A percentile compares a stretch with the other conserved stretches of the same genome.
Conservation (phyloP, 2,329 filamentous ascomycete species). For the Exophiala phaeomuriformis region DNA sequence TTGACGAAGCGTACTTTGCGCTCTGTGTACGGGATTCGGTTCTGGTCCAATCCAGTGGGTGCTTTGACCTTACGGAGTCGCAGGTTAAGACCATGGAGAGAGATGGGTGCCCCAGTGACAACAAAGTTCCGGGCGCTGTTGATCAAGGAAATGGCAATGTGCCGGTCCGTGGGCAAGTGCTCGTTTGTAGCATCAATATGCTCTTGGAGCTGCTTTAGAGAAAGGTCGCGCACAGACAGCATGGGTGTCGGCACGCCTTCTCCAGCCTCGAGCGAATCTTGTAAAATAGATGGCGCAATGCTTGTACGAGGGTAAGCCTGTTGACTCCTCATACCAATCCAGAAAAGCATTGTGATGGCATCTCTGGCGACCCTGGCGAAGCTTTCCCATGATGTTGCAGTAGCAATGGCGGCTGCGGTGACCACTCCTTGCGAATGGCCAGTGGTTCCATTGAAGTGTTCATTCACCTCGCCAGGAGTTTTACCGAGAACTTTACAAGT, state of each 20-base stretch:
- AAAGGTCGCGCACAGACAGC: slow-evolving; percentile 92
- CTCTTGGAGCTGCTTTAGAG: slow-evolving; percentile 80
- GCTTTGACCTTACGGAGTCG: slow-evolving; percentile 96
- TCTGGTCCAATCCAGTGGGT: slow-evolving; percentile 93
- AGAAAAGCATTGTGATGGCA: slow-evolving; percentile 89
- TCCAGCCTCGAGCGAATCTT: slow-evolving; percentile 87
- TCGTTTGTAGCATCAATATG: slow-evolving; percentile 96
- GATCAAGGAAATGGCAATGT: slow-evolving; percentile 89
- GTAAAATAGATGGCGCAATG: slow-evolving; percentile 78
- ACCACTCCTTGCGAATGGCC: slow-evolving; percentile 96
- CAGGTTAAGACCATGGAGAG: slow-evolving; percentile 89
- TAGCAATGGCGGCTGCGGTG: slow-evolving; percentile 83
- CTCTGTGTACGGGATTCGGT: slow-evolving; percentile 85
- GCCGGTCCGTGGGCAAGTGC: slow-evolving; percentile 83
- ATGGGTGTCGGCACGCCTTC: slow-evolving; percentile 96
- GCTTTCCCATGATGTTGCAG: slow-evolving; percentile 86
- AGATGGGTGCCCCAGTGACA: slow-evolving; percentile 90
- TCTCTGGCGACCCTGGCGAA: slow-evolving; percentile 73
- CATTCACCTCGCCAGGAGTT: slow-evolving; percentile 78
- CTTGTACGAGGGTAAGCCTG: slow-evolving; percentile 95
- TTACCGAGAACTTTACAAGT: slow-evolving; percentile 87
- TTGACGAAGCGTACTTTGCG: slow-evolving; percentile 95
- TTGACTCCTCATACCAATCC: slow-evolving; percentile 95
- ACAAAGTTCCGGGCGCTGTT: slow-evolving; percentile 98
- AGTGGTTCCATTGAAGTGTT: slow-evolving; percentile 77